Evolutionary conservation across 345 rosid genomes (phyloP).

Genomic region (Moricandia moricandioides): DNA sequence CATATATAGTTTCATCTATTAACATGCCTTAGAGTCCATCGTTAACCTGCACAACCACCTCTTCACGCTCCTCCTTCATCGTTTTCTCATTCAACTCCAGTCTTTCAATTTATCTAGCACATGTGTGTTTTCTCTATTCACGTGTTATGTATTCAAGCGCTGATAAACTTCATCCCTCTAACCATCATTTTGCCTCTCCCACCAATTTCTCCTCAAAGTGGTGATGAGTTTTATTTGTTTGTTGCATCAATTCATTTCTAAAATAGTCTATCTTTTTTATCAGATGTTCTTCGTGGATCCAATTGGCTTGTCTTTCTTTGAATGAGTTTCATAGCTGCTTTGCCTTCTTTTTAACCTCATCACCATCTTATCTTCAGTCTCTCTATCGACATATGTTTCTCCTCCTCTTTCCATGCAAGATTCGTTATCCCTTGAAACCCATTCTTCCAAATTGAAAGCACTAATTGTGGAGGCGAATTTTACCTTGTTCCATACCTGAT

Average conservation of each 20-base stretch:
- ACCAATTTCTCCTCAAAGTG: constrained; percentile 27
- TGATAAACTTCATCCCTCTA: constrained; percentile 35
- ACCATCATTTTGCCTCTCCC: constrained; percentile 44
- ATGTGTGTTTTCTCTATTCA: constrained; percentile 35
- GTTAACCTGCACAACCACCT: constrained; percentile 37
- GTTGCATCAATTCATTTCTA: constrained; percentile 39
- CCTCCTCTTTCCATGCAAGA: constrained; percentile 1
- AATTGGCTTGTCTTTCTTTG: constrained; percentile 34
- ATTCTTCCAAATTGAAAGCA: constrained; percentile 32
- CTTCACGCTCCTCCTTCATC: constrained; percentile 40
- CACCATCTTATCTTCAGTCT: constrained; percentile 26
- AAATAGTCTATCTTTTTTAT: constrained; percentile 45
- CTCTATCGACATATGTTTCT: background rate
- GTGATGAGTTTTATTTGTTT: background rate
- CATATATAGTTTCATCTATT: constrained; percentile 37
- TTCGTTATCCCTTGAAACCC: constrained; percentile 35
- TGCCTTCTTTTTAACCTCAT: constrained; percentile 46
- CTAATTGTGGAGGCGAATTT: background rate
- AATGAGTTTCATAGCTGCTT: constrained; percentile 37
- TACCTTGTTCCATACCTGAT: too few relatives aligned
- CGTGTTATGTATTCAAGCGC: constrained; percentile 27
- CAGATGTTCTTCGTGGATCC: constrained; percentile 36
- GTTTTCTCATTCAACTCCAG: constrained; percentile 37
- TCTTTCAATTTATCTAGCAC: constrained; percentile 39
- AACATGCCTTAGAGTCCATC: constrained; percentile 30